Evolutionary conservation across 2,329 filamentous ascomycete genomes (phyloP), one percentile per base, ranked within the genome.

Genomic region (Cytospora piceicola): DNA sequence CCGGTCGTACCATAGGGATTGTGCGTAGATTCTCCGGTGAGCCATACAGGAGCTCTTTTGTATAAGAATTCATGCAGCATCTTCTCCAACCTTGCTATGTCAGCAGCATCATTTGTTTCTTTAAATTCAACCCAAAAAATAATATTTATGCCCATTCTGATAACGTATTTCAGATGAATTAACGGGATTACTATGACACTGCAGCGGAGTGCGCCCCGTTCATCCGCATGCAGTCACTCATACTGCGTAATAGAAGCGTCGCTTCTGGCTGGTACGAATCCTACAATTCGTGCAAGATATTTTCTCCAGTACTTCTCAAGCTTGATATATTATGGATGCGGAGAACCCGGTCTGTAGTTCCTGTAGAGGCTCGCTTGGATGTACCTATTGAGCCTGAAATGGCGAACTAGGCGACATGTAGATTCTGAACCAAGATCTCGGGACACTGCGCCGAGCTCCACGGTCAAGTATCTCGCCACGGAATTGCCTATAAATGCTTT

Each of bases 211-310:
- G 34, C 55, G 54, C 60, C 46, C 65, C 62, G 62, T 36, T 4
- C 22, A 54, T 32, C 62, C 62, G 62, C 22, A 53, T 34, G 60
- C 20, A 46, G 32, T 30, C 32, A 61, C 22, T 27, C 42, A 34
- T 39, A 52, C 24, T 15, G 12, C 30, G 17, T 7, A 42, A 7
- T 20, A 20, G 14, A 8, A 12, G 4, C 2, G 20, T 46, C 22
- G 11, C 55, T n/a, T 20, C 34, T 29, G 53, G 22, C 39, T 49
- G 24, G 20, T n/a, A 24, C 22, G 22, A 24, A 30, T 34, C 34
- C 24, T 29, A 36, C 65, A 55, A 67, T 65, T 65, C 65, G 65
- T 67, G 65, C 58, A 67, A 56, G 62, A 65, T 55, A 12, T 42
- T 61, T 67, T 67, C 63, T 65, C 65, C 62, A 49, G 34, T 51